These are phyloP conservation scores for Citrus unshiu DNA, from an alignment of 345 rosid genomes.

Conservation along the genomic window DNA sequence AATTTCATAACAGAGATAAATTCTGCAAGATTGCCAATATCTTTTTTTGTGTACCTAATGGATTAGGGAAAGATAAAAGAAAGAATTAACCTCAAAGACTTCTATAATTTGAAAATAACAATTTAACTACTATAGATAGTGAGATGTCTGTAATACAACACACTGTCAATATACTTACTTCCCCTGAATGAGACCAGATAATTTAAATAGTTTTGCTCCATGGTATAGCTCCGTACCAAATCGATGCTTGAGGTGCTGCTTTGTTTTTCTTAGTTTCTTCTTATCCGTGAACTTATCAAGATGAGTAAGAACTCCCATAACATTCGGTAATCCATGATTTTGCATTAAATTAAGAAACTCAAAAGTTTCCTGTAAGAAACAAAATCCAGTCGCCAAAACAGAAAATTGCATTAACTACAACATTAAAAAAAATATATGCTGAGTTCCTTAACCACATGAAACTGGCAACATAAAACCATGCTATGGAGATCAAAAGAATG, in stretches of 20 bases:
- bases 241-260: conserved; percentile 89
- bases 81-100: neutral
- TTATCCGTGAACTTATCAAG: conserved; percentile 91
- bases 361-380: conserved; percentile 72
- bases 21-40: conserved; percentile 75
- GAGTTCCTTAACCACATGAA: neutral
- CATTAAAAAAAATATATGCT: neutral
- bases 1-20: conserved; percentile 79
- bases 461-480: neutral
- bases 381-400: conserved; percentile 1
- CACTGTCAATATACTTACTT: conserved; percentile 50
- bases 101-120: neutral
- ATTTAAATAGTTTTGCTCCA: conserved; percentile 90
- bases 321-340: conserved; percentile 89
- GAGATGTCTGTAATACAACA: neutral
- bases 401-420: neutral
- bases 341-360: conserved; percentile 95
- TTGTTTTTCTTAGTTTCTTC: conserved; percentile 85
- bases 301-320: conserved; percentile 97
- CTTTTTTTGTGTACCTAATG: conserved; percentile 70
- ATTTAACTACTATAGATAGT: neutral
- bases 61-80: conserved; percentile 5
- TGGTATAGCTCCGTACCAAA: conserved; percentile 87
- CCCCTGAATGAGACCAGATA: conserved; percentile 86
- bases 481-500: neutral